A percentile compares a stretch with the other conserved stretches of the same genome.
phyloP scores from a whole-genome alignment of 2,329 filamentous ascomycete genomes.

The Alternaria sp. region DNA sequence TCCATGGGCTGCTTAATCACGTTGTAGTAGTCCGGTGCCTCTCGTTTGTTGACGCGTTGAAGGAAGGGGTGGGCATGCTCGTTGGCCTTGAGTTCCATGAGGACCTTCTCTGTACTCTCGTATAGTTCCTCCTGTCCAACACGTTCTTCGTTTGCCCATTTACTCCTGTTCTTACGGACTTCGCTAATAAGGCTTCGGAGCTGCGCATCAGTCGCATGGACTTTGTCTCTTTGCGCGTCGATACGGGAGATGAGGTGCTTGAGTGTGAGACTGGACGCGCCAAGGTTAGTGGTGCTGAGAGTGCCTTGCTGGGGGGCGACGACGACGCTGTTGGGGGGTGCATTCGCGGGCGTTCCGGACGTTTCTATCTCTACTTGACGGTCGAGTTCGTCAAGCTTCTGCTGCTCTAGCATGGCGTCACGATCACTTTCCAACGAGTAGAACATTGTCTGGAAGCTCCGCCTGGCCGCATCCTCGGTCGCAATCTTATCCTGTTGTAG shows the following conservation, averaged over 20 bases:
- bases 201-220: slow-evolving; percentile 91
- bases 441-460: slow-evolving; percentile 91
- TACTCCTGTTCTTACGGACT: slow-evolving; percentile 95
- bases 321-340: slow-evolving; percentile 59
- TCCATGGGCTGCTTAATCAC: slow-evolving; percentile 98
- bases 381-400: slow-evolving; percentile 94
- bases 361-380: slow-evolving; percentile 96
- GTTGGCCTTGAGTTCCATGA: slow-evolving; percentile 95
- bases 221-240: slow-evolving; percentile 88
- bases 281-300: slow-evolving; percentile 90
- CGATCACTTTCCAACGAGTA: slow-evolving; percentile 95
- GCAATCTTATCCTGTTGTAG: slow-evolving; percentile 90
- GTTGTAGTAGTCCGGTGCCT: slow-evolving; percentile 93
- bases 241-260: slow-evolving; percentile 97
- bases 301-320: slow-evolving; percentile 77
- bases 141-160: slow-evolving; percentile 98
- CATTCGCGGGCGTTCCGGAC: slow-evolving; percentile 63
- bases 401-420: slow-evolving; percentile 96
- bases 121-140: slow-evolving; percentile 98
- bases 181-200: slow-evolving; percentile 93
- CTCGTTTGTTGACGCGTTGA: slow-evolving; percentile 92
- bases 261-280: slow-evolving; percentile 91
- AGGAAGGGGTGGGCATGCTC: slow-evolving; percentile 98
- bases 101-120: slow-evolving; percentile 93
- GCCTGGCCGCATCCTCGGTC: slow-evolving; percentile 86